These are phyloP conservation scores for Aspergillus puulaauensis DNA, from an alignment of 2,329 filamentous ascomycete species.

Conservation along the genomic window DNA sequence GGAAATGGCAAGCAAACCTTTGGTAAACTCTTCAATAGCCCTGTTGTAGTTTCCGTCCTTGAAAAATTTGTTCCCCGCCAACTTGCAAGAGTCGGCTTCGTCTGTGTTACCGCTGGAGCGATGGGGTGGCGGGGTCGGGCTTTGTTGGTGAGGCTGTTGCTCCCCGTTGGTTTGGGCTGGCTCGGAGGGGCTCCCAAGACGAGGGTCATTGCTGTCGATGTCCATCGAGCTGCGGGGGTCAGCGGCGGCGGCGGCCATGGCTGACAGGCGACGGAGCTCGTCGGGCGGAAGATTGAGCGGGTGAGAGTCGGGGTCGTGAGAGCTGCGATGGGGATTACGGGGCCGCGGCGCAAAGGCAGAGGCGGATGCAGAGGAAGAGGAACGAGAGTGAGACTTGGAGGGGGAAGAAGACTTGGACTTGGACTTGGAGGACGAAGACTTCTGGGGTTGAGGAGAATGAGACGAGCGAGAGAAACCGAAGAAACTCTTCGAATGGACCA, in stretches of 20 bases:
- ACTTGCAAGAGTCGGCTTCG: slow-evolving; percentile 89
- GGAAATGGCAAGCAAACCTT: slow-evolving; percentile 61
- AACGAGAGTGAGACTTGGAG: slow-evolving; percentile 26
- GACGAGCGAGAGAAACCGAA: slow-evolving; percentile 39
- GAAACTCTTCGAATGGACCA: slow-evolving; percentile 32
- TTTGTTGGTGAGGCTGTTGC: slow-evolving; percentile 31
- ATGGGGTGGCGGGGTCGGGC: slow-evolving; percentile 49
- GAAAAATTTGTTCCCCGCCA: slow-evolving; percentile 93
- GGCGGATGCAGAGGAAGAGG: slow-evolving; percentile 29
- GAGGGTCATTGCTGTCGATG: slow-evolving; percentile 63
- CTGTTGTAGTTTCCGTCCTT: slow-evolving; percentile 87
- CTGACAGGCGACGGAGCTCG: slow-evolving; percentile 74
- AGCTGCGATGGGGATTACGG: slow-evolving; percentile 27
- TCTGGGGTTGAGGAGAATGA: slow-evolving; percentile 1
- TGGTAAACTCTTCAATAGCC: slow-evolving; percentile 90
- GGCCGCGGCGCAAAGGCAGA: slow-evolving; percentile 23
- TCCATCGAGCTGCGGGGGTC: slow-evolving; percentile 67
- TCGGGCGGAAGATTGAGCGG: slow-evolving; percentile 89
- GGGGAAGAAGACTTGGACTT: slow-evolving; percentile 18
- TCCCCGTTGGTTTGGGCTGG: slow-evolving; percentile 24
- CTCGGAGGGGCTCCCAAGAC: slow-evolving; percentile 54
- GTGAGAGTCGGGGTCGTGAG: slow-evolving; percentile 64
- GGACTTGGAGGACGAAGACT: slow-evolving; percentile 16
- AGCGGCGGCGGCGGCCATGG: slow-evolving; percentile 50
- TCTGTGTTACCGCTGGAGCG: slow-evolving; percentile 56